Conservation (phyloP, 768 basidiomycete species). For the Amyloporia xantha region DNA sequence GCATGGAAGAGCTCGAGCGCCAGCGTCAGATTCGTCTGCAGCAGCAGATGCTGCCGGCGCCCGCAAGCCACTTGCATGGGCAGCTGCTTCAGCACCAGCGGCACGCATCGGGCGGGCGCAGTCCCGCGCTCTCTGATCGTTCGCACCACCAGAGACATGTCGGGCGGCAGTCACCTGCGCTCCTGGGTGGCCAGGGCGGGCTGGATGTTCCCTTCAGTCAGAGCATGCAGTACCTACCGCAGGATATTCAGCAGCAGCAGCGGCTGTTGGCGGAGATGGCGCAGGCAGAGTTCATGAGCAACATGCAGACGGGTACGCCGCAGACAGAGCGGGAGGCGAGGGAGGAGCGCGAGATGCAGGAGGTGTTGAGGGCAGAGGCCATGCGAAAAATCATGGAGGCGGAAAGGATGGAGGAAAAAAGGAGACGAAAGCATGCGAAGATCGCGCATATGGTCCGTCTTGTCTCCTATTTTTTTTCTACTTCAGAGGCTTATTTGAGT, state of each 20-base stretch:
- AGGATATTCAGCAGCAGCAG: slow-evolving; percentile 68
- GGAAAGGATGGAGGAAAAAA: slow-evolving; percentile 80
- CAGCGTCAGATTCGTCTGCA: slow-evolving; percentile 22
- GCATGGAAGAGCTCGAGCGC: slow-evolving; percentile 55
- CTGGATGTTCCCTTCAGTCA: slow-evolving; percentile 40
- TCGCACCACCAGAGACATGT: slow-evolving; percentile 37
- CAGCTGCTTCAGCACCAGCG: slow-evolving; percentile 32
- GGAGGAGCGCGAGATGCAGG: slow-evolving; percentile 52
- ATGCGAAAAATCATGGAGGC: slow-evolving; percentile 89
- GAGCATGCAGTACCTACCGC: slow-evolving; percentile 47
- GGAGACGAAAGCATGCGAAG: slow-evolving; percentile 75
- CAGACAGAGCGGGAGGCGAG: slow-evolving; percentile 12
- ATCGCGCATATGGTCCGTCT: slow-evolving; percentile 77
- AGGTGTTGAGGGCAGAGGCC: slow-evolving; percentile 67
- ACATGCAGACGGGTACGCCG: slow-evolving; percentile 40
- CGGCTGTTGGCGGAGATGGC: slow-evolving; percentile 71
- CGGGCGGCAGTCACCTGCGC: slow-evolving; percentile 34
- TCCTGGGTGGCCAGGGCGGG: slow-evolving; percentile 10
- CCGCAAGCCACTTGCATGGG: slow-evolving; percentile 13
- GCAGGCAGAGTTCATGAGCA: slow-evolving; percentile 60
- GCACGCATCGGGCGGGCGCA: slow-evolving; percentile 34
- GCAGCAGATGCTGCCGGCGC: slow-evolving; percentile 13
- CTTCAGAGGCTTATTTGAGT: no score
- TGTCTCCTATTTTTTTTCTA: neutral
- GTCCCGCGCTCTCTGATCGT: slow-evolving; percentile 40